Conservation (phyloP, 164 flowering plant species). For the Umbellularia californica region DNA sequence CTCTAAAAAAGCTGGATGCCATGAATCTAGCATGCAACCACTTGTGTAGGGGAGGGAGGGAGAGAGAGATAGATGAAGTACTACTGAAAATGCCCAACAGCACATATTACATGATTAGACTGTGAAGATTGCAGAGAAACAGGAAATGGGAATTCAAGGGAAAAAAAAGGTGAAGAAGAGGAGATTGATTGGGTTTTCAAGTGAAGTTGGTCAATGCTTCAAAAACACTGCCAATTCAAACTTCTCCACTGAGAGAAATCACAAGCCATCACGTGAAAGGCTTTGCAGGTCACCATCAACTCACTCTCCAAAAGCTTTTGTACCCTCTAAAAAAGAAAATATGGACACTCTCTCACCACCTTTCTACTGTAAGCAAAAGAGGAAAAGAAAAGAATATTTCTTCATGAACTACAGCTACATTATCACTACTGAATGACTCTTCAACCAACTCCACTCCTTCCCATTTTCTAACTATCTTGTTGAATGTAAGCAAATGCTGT, state of each 20-base stretch:
- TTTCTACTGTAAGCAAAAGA: constrained; percentile 23
- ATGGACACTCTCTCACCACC: constrained; percentile 16
- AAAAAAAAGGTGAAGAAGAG: not conserved
- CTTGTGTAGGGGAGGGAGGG: constrained; percentile 1
- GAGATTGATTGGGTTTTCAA: not conserved
- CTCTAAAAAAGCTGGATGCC: constrained; percentile 26
- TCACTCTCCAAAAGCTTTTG: constrained; percentile 28
- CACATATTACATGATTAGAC: constrained; percentile 16
- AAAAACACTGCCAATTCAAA: constrained; percentile 25
- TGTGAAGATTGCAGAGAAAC: not conserved
- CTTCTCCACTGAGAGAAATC: constrained; percentile 26
- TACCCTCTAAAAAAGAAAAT: constrained; percentile 20
- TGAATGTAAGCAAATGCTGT: too few species aligned
- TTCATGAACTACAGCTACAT: constrained; percentile 5
- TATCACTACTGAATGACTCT: constrained; percentile 10
- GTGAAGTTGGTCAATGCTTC: constrained; percentile 24
- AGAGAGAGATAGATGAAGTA: constrained; percentile 4
- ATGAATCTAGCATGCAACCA: constrained; percentile 20
- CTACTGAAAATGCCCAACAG: constrained; percentile 20
- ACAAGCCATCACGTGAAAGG: constrained; percentile 45
- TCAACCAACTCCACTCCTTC: too few species aligned
- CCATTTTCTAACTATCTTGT: too few species aligned
- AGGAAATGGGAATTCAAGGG: not conserved
- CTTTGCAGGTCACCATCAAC: constrained; percentile 26
- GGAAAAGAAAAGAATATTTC: constrained; percentile 14